A percentile compares a stretch with the other conserved stretches of the same genome.
phyloP scores from a whole-genome alignment of 2,329 filamentous ascomycete genomes.

The Aspergillus brunneoviolaceus region DNA sequence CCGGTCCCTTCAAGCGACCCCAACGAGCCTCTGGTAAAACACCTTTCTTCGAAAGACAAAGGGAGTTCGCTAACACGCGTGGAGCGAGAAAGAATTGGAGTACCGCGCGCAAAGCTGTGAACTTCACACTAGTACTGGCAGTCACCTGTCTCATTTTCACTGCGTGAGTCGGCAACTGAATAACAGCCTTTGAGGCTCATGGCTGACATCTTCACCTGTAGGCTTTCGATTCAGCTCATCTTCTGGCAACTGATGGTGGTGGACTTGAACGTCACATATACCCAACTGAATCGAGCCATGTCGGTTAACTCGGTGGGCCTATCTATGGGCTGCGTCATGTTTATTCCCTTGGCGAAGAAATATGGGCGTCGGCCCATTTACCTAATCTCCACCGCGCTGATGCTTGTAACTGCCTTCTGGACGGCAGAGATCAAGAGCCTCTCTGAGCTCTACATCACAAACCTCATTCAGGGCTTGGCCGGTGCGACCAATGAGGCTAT shows the following conservation, averaged over 20 bases:
- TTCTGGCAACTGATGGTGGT: slow-evolving; percentile 49
- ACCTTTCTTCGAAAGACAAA: neutral
- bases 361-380: slow-evolving; percentile 48
- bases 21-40: slow-evolving; percentile 38
- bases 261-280: slow-evolving; percentile 45
- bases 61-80: neutral
- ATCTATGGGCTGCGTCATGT: slow-evolving; percentile 45
- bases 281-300: slow-evolving; percentile 46
- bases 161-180: slow-evolving; percentile 23
- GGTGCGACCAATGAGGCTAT: slow-evolving; percentile 44
- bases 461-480: slow-evolving; percentile 43
- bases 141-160: slow-evolving; percentile 47
- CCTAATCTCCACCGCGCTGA: slow-evolving; percentile 42
- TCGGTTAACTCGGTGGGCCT: slow-evolving; percentile 49
- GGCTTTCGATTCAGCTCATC: slow-evolving; percentile 41
- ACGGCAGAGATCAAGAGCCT: slow-evolving; percentile 41
- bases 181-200: neutral
- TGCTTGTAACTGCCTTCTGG: slow-evolving; percentile 44
- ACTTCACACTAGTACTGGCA: slow-evolving; percentile 44
- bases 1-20: slow-evolving; percentile 40
- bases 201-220: slow-evolving; percentile 7
- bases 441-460: slow-evolving; percentile 46
- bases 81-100: slow-evolving; percentile 44
- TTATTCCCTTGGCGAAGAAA: slow-evolving; percentile 47
- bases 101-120: slow-evolving; percentile 41